Conservation (phyloP, 257 asterid species). For the Mentha longifolia region DNA sequence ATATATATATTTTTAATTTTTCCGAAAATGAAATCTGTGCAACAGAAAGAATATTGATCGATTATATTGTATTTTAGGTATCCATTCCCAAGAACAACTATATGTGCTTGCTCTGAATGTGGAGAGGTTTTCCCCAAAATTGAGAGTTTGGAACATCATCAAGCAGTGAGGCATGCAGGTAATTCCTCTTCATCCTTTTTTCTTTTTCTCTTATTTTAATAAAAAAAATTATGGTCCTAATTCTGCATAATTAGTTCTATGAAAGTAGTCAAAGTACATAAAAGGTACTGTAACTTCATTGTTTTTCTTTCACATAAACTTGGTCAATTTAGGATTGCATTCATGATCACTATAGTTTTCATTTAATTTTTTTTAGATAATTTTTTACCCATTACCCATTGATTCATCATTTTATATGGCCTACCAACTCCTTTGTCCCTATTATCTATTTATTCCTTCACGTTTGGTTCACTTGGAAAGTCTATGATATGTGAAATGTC, state of each 20-base stretch:
- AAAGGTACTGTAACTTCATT: too few species aligned
- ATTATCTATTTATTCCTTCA: background rate
- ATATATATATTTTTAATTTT: too few species aligned
- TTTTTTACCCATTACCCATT: background rate
- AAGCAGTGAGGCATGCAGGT: conserved; percentile 94
- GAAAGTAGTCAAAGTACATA: too few species aligned
- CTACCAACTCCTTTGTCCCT: conserved; percentile 19
- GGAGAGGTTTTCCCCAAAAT: conserved; percentile 90
- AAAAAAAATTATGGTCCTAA: background rate
- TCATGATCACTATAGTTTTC: conserved; percentile 20
- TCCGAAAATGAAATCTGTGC: too few species aligned
- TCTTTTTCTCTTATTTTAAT: background rate
- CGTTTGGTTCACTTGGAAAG: background rate
- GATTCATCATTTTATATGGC: conserved; percentile 10
- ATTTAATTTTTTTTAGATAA: background rate
- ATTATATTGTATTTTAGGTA: conserved; percentile 43
- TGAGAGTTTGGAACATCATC: conserved; percentile 92
- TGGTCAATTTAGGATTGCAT: background rate
- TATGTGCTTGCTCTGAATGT: conserved; percentile 83
- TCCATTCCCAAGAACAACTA: conserved; percentile 76
- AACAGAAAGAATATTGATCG: background rate
- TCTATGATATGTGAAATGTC: background rate
- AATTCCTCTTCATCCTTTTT: background rate
- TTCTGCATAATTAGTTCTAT: background rate
- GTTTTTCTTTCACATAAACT: background rate